Evolutionary conservation across 495 filamentous ascomycete genomes (phyloP).

Genomic region (Xylaria cubensis): DNA sequence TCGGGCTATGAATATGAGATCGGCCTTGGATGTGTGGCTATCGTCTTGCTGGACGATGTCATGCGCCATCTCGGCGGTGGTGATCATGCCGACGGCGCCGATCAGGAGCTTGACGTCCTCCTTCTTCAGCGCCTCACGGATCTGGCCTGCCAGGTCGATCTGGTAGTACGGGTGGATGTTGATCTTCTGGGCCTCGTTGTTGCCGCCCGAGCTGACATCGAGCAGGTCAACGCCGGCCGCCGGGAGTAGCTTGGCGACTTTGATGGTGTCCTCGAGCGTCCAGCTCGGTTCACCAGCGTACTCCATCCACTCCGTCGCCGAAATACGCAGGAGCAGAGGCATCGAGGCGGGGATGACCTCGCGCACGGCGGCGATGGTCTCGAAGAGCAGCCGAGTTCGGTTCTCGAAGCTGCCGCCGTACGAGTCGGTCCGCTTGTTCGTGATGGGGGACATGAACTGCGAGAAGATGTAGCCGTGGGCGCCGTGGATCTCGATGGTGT

Average conservation of each 20-base stretch:
- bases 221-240: conserved; percentile 74
- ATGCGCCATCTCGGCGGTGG: conserved; percentile 64
- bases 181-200: conserved; percentile 66
- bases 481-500: conserved; percentile 68
- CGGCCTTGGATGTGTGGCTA: conserved; percentile 59
- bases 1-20: conserved; percentile 67
- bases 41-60: conserved; percentile 59
- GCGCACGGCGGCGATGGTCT: conserved; percentile 55
- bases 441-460: conserved; percentile 67
- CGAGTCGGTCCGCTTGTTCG: conserved; percentile 63
- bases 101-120: conserved; percentile 64
- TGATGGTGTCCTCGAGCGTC: conserved; percentile 67
- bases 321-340: conserved; percentile 74
- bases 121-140: conserved; percentile 62
- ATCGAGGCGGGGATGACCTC: conserved; percentile 62
- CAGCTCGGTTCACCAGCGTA: conserved; percentile 61
- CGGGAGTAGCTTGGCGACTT: conserved; percentile 68
- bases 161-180: conserved; percentile 65
- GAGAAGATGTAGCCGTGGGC: conserved; percentile 71
- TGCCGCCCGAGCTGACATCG: conserved; percentile 76
- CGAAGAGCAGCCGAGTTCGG: conserved; percentile 56
- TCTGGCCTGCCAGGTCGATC: conserved; percentile 64
- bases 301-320: conserved; percentile 76
- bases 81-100: conserved; percentile 78
- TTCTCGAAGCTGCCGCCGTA: conserved; percentile 67